Evolutionary conservation across 148 eudicot genomes (phyloP).

Genomic region (Chenopodium formosanum): DNA sequence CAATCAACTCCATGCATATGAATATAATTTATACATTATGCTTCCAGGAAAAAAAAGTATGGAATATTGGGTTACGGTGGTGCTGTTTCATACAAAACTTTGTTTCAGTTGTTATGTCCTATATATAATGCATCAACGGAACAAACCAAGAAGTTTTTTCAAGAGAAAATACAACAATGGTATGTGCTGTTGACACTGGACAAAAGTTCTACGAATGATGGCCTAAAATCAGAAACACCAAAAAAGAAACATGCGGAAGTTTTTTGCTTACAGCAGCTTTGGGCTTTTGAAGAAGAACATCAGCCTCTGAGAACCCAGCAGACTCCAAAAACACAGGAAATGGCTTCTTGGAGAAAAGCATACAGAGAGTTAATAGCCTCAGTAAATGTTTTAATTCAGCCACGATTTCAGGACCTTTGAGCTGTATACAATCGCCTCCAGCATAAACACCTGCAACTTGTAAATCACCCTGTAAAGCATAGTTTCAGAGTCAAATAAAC

Average conservation of each 20-base stretch:
- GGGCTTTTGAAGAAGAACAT: constrained; percentile 92
- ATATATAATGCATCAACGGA: background rate
- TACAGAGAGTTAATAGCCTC: constrained; percentile 66
- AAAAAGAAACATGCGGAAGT: background rate
- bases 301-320: constrained; percentile 69
- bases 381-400: constrained; percentile 59
- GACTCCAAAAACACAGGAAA: constrained; percentile 86
- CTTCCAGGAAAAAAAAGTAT: background rate
- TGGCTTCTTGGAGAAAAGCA: constrained; percentile 90
- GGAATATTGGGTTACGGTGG: background rate
- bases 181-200: background rate
- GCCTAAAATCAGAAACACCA: background rate
- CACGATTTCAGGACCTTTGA: constrained; percentile 63
- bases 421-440: constrained; percentile 64
- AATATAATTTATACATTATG: background rate
- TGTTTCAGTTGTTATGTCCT: background rate
- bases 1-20: background rate
- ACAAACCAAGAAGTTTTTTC: background rate
- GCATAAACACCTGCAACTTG: constrained; percentile 86
- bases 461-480: constrained; percentile 62
- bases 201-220: background rate
- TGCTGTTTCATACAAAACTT: background rate
- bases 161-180: background rate
- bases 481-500: constrained; percentile 1
- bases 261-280: constrained; percentile 79